phyloP scores from a whole-genome alignment of 192 early-diverging fungal species.

The Podila verticillata region DNA sequence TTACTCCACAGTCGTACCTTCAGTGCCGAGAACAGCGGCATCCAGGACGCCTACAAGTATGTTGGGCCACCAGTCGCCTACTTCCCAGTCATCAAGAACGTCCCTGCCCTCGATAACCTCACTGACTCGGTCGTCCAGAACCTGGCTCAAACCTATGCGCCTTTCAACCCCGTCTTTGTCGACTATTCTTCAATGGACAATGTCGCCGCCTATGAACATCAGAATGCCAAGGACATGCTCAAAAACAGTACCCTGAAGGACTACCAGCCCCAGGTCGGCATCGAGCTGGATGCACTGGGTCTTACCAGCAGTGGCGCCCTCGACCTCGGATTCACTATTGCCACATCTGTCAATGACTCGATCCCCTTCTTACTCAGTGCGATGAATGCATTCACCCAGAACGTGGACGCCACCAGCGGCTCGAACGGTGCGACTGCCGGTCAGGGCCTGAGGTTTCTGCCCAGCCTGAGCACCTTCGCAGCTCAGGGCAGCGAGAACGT shows the following conservation, averaged over 20 bases:
- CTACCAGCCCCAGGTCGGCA: slow-evolving; percentile 33
- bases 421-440: slow-evolving; percentile 16
- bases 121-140: slow-evolving; percentile 15
- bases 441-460: slow-evolving; percentile 17
- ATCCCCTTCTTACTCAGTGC: slow-evolving; percentile 36
- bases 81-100: slow-evolving; percentile 27
- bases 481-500: slow-evolving; percentile 46
- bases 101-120: slow-evolving; percentile 27
- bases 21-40: slow-evolving; percentile 17
- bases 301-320: slow-evolving; percentile 19
- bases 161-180: slow-evolving; percentile 34
- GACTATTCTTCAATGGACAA: slow-evolving; percentile 40
- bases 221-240: slow-evolving; percentile 43
- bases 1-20: slow-evolving; percentile 4
- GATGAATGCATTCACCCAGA: slow-evolving; percentile 31
- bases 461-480: slow-evolving; percentile 34
- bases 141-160: neutral
- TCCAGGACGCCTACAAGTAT: slow-evolving; percentile 3
- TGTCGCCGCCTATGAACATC: slow-evolving; percentile 34
- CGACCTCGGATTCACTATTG: slow-evolving; percentile 44
- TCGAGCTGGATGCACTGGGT: slow-evolving; percentile 36
- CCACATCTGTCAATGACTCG: slow-evolving; percentile 17
- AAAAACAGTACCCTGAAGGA: slow-evolving; percentile 37
- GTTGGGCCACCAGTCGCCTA: slow-evolving; percentile 12
- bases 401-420: slow-evolving; percentile 29